A percentile compares a stretch with the other conserved stretches of the same genome.
phyloP scores from a whole-genome alignment of 192 early-diverging fungal species.

The Obelidium mucronatum region DNA sequence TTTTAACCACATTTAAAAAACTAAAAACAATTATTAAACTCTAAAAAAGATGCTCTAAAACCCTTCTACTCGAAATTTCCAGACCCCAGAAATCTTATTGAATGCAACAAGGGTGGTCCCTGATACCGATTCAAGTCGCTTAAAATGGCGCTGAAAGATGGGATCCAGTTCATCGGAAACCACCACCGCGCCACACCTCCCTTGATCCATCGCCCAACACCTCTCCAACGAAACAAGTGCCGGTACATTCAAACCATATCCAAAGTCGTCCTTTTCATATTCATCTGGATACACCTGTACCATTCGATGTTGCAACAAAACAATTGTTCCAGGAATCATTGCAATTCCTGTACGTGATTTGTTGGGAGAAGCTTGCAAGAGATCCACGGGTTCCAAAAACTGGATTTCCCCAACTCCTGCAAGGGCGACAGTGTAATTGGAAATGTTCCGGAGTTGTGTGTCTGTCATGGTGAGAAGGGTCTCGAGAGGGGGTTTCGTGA shows the following conservation, averaged over 20 bases:
- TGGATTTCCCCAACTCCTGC: conserved; percentile 72
- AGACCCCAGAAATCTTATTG: conserved; percentile 71
- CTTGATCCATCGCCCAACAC: conserved; percentile 80
- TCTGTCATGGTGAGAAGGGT: conserved; percentile 70
- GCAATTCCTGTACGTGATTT: conserved; percentile 53
- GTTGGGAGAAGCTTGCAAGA: conserved; percentile 57
- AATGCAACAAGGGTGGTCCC: conserved; percentile 85
- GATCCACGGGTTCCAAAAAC: conserved; percentile 82
- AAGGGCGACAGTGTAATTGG: conserved; percentile 74
- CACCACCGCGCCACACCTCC: conserved; percentile 44
- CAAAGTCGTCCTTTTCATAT: conserved; percentile 73
- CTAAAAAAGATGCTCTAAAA: no score
- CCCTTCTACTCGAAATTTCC: conserved; percentile 89
- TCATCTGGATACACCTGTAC: conserved; percentile 84
- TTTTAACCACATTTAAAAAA: no score
- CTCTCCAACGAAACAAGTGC: conserved; percentile 76
- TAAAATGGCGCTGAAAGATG: conserved; percentile 67
- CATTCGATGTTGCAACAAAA: conserved; percentile 71
- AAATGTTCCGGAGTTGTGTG: conserved; percentile 69
- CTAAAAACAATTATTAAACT: no score
- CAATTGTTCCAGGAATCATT: conserved; percentile 75
- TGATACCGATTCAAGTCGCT: conserved; percentile 69
- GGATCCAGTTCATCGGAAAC: conserved; percentile 76
- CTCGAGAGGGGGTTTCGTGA: conserved; percentile 74
- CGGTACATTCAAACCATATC: conserved; percentile 85